These are phyloP conservation scores for Rosa chinensis DNA, from an alignment of 306 rosid species.

Conservation along the genomic window DNA sequence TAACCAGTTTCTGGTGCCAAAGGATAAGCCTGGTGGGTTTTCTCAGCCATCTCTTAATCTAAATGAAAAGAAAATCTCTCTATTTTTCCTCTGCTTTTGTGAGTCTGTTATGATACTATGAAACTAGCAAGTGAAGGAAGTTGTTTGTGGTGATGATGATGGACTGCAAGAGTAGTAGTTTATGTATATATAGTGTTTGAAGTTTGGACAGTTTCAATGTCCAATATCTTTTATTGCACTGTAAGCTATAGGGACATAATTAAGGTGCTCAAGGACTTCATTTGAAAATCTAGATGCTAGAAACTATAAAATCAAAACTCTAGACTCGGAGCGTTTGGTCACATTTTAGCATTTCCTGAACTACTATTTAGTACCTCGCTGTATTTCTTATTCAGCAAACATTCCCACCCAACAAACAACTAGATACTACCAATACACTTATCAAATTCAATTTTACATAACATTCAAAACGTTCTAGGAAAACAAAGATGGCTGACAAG, in stretches of 20 bases:
- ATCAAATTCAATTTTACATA: no score
- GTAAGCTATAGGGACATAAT: background rate
- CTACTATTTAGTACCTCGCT: background rate
- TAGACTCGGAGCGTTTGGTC: background rate
- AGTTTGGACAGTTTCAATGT: background rate
- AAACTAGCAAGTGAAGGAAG: background rate
- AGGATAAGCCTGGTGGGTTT: constrained; percentile 23
- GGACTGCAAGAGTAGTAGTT: background rate
- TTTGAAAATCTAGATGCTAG: background rate
- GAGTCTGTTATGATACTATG: background rate
- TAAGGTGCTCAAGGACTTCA: background rate
- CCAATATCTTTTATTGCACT: background rate
- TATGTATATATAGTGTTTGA: constrained; percentile 15
- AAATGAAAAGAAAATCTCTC: background rate
- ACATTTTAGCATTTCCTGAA: background rate
- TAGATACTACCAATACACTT: no score
- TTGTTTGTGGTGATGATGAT: constrained; percentile 9
- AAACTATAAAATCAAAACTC: background rate
- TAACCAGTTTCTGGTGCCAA: constrained; percentile 27
- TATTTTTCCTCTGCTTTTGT: background rate
- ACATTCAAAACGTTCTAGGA: no score
- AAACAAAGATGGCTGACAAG: no score
- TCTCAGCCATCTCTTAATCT: constrained; percentile 21
- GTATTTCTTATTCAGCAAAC: background rate
- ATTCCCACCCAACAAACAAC: background rate